These are phyloP conservation scores for Aspergillus fijiensis DNA, from an alignment of 2,329 filamentous ascomycete species.

Conservation along the genomic window DNA sequence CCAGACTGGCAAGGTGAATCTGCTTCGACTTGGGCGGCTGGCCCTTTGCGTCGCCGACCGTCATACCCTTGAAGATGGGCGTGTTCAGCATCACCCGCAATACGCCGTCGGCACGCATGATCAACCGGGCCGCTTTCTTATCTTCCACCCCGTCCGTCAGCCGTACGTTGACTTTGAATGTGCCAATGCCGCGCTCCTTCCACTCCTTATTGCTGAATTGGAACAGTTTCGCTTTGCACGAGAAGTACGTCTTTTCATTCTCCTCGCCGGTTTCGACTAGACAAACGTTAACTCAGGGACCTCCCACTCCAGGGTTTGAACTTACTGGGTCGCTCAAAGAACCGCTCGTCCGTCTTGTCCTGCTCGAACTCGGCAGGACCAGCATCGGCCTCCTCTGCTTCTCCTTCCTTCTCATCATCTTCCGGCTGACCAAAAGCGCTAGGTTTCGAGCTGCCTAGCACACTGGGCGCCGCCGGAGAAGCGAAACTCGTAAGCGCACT, in stretches of 20 bases:
- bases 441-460: conserved; percentile 38
- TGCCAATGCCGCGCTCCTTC: conserved; percentile 86
- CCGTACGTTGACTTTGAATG: conserved; percentile 78
- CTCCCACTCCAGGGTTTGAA: conserved; percentile 13
- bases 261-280: conserved; percentile 85
- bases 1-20: conserved; percentile 62
- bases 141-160: conserved; percentile 57
- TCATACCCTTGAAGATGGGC: conserved; percentile 73
- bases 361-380: conserved; percentile 51
- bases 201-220: conserved; percentile 72
- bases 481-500: conserved; percentile 67
- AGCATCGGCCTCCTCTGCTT: conserved; percentile 49
- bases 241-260: conserved; percentile 72
- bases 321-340: conserved; percentile 65
- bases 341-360: conserved; percentile 51
- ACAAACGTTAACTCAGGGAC: conserved; percentile 27
- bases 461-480: conserved; percentile 53
- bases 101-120: conserved; percentile 90
- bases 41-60: conserved; percentile 65
- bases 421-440: conserved; percentile 77
- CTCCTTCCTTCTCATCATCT: conserved; percentile 49
- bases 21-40: conserved; percentile 69
- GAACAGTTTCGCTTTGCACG: conserved; percentile 81
- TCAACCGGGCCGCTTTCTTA: conserved; percentile 62
- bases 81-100: conserved; percentile 85